Evolutionary conservation across 23 red algal species (phyloP).

Genomic region (Gracilaria domingensis): DNA sequence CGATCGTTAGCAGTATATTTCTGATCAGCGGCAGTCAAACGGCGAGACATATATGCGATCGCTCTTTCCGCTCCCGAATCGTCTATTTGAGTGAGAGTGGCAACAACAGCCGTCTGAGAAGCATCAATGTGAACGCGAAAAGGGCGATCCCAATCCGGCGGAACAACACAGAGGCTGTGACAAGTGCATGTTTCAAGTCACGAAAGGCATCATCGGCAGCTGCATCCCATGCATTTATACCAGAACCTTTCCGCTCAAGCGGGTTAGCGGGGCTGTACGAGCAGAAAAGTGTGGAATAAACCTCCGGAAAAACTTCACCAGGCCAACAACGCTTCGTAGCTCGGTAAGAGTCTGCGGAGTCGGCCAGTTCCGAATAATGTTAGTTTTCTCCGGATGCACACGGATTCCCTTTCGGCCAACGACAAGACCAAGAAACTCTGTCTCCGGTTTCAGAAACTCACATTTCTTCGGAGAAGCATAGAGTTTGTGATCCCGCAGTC

Average conservation of each 20-base stretch:
- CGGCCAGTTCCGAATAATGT: conserved; percentile 32
- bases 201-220: conserved; percentile 3
- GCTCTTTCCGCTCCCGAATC: neutral
- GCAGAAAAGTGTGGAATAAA: neutral
- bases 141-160: neutral
- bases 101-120: neutral
- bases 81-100: neutral
- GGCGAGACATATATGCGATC: neutral
- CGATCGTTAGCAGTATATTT: conserved; percentile 23
- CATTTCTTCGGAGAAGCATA: conserved; percentile 47
- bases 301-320: conserved; percentile 16
- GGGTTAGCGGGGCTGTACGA: neutral
- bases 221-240: neutral
- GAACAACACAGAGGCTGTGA: neutral
- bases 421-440: conserved; percentile 23
- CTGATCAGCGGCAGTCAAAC: neutral
- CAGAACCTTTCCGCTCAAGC: neutral
- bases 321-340: neutral
- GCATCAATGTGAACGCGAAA: conserved; percentile 15
- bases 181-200: neutral
- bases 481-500: neutral
- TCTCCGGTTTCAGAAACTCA: neutral
- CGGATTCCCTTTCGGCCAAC: conserved; percentile 4
- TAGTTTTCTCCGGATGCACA: conserved; percentile 15
- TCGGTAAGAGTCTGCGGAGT: neutral